These are phyloP conservation scores for Cynanchum wilfordii DNA, from an alignment of 257 asterid genomes.

Conservation along the genomic window DNA sequence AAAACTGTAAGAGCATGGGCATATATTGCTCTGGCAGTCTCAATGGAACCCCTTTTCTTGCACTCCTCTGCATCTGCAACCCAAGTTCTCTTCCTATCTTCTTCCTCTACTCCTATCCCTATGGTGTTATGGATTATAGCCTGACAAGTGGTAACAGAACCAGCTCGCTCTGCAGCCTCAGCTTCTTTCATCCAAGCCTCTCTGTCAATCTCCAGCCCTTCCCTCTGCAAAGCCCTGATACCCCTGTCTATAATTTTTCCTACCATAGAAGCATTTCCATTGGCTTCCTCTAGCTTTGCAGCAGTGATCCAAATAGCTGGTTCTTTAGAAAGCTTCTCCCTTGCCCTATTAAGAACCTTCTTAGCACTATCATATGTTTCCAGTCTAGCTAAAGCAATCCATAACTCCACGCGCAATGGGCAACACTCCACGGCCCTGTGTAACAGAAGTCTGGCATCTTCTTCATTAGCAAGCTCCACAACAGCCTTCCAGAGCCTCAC, in stretches of 20 bases:
- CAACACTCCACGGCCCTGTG: slow-evolving; percentile 83
- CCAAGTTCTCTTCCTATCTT: slow-evolving; percentile 94
- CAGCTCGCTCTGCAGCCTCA: slow-evolving; percentile 90
- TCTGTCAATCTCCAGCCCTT: slow-evolving; percentile 80
- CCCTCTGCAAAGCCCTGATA: slow-evolving; percentile 74
- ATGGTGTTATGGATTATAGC: slow-evolving; percentile 76
- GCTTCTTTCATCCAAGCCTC: slow-evolving; percentile 97
- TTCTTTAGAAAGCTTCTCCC: slow-evolving; percentile 76
- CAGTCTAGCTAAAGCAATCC: slow-evolving; percentile 90
- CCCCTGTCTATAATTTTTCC: slow-evolving; percentile 81
- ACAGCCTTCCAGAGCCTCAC: slow-evolving; percentile 96
- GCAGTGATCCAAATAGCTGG: slow-evolving; percentile 92
- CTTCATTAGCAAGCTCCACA: slow-evolving; percentile 86
- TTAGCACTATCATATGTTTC: slow-evolving; percentile 74
- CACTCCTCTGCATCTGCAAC: slow-evolving; percentile 98
- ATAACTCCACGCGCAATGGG: slow-evolving; percentile 50
- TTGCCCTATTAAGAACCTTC: slow-evolving; percentile 80
- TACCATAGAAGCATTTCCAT: slow-evolving; percentile 61
- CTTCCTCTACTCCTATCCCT: slow-evolving; percentile 87
- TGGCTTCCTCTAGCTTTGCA: slow-evolving; percentile 90
- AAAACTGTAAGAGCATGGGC: slow-evolving; percentile 77
- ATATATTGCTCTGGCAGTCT: slow-evolving; percentile 86
- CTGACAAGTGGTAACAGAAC: slow-evolving; percentile 79
- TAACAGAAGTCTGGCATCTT: slow-evolving; percentile 59
- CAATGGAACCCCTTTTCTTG: slow-evolving; percentile 83